Percentiles rank a stretch among this genome's conserved stretches.
These are phyloP conservation scores for Wickerhamiella allomyrinae DNA, from an alignment of 805 yeast genomes.

Conservation along the genomic window DNA sequence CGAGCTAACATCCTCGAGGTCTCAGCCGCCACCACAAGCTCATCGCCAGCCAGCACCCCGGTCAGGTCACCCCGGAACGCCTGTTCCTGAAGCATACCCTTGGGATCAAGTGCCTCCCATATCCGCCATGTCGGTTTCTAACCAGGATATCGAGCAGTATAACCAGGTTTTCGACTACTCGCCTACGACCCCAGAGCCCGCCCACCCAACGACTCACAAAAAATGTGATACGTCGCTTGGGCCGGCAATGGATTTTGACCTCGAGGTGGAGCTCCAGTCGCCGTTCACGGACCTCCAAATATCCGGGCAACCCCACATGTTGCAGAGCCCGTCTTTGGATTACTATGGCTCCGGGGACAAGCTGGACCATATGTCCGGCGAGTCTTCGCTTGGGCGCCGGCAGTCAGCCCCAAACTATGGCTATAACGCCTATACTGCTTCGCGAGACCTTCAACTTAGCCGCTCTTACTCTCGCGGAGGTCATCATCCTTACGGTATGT, in stretches of 20 bases:
- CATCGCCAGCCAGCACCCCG: too few species aligned
- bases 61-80: too few species aligned
- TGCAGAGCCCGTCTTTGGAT: neutral
- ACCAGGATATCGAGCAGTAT: neutral
- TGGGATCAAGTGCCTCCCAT: neutral
- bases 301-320: neutral
- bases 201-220: neutral
- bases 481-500: neutral
- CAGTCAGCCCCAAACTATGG: neutral
- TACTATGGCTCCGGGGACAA: neutral
- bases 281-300: neutral
- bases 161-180: neutral
- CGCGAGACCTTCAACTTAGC: neutral
- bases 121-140: neutral
- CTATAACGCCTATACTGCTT: neutral
- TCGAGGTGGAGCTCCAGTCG: neutral
- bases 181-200: neutral
- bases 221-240: neutral
- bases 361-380: neutral
- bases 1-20: too few species aligned
- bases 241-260: neutral
- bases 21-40: too few species aligned
- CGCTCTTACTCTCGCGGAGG: neutral
- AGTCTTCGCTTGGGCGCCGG: neutral
- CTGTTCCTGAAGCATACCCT: neutral